A percentile compares a stretch with the other conserved stretches of the same genome.
phyloP scores from a whole-genome alignment of 768 basidiomycete species.

The Fistulinella prunicolor region DNA sequence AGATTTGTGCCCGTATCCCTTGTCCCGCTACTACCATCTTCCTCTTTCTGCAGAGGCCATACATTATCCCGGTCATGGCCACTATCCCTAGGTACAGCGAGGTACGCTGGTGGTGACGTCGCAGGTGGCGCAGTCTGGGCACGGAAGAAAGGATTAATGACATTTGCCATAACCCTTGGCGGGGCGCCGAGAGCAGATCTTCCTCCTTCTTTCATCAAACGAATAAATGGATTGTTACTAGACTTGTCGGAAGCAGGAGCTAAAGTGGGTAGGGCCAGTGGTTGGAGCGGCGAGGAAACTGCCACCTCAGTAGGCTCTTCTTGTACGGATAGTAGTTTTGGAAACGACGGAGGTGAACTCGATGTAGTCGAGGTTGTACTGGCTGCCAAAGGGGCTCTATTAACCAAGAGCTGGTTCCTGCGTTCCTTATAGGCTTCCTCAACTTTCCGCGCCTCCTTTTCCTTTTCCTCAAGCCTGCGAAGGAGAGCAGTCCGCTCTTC shows the following conservation, averaged over 20 bases:
- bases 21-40: slow-evolving; percentile 62
- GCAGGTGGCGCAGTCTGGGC: slow-evolving; percentile 41
- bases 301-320: slow-evolving; percentile 18
- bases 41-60: slow-evolving; percentile 70
- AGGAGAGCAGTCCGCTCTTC: slow-evolving; percentile 71
- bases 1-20: slow-evolving; percentile 66
- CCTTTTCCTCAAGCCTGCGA: slow-evolving; percentile 67
- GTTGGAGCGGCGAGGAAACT: slow-evolving; percentile 33
- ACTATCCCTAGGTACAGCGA: slow-evolving; percentile 54
- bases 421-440: slow-evolving; percentile 41
- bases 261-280: slow-evolving; percentile 28
- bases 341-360: slow-evolving; percentile 37
- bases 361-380: slow-evolving; percentile 22
- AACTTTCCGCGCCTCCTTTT: slow-evolving; percentile 50
- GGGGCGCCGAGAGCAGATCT: slow-evolving; percentile 24
- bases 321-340: slow-evolving; percentile 26
- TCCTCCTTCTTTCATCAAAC: slow-evolving; percentile 52
- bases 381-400: slow-evolving; percentile 36
- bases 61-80: slow-evolving; percentile 89
- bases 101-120: slow-evolving; percentile 46
- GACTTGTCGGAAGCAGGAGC: slow-evolving; percentile 44
- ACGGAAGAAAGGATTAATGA: slow-evolving; percentile 77
- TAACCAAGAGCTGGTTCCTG: slow-evolving; percentile 34
- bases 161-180: slow-evolving; percentile 34
- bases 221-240: slow-evolving; percentile 79